Evolutionary conservation across 148 eudicot genomes (phyloP).

Genomic region (Hydrangea macrophylla): DNA sequence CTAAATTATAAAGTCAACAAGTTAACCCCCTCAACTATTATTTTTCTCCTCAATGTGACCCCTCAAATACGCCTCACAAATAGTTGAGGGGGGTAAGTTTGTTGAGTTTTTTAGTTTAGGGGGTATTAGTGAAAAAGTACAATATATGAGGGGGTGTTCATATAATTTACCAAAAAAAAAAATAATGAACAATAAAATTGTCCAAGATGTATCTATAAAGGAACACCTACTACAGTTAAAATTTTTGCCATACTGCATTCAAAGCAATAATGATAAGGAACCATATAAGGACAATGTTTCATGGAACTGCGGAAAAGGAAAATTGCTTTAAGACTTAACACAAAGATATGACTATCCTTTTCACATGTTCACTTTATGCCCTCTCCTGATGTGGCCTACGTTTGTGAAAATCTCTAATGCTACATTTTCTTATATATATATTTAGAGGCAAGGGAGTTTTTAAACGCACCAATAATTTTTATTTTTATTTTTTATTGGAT

Average conservation of each 20-base stretch:
- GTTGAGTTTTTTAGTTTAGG: too few species aligned
- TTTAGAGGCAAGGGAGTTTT: too few species aligned
- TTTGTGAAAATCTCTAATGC: neutral
- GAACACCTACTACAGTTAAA: neutral
- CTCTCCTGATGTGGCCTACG: slow-evolving; percentile 9
- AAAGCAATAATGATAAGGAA: neutral
- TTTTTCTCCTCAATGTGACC: too few species aligned
- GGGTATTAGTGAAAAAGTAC: too few species aligned
- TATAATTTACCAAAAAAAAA: neutral
- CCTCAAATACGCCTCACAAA: too few species aligned
- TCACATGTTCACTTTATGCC: too few species aligned
- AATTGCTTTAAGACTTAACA: neutral
- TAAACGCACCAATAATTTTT: too few species aligned
- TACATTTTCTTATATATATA: neutral
- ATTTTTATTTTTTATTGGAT: too few species aligned
- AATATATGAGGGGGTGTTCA: too few species aligned
- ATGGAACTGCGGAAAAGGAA: neutral
- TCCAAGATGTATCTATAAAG: slow-evolving; percentile 13
- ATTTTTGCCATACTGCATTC: slow-evolving; percentile 1
- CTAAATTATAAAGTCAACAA: too few species aligned
- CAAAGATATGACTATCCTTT: slow-evolving; percentile 8
- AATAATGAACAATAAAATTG: neutral
- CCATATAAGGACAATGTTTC: neutral
- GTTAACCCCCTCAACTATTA: too few species aligned
- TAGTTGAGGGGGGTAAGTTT: too few species aligned